Conservation (phyloP, 2,329 filamentous ascomycete species). For the Cryphonectria naterciae region DNA sequence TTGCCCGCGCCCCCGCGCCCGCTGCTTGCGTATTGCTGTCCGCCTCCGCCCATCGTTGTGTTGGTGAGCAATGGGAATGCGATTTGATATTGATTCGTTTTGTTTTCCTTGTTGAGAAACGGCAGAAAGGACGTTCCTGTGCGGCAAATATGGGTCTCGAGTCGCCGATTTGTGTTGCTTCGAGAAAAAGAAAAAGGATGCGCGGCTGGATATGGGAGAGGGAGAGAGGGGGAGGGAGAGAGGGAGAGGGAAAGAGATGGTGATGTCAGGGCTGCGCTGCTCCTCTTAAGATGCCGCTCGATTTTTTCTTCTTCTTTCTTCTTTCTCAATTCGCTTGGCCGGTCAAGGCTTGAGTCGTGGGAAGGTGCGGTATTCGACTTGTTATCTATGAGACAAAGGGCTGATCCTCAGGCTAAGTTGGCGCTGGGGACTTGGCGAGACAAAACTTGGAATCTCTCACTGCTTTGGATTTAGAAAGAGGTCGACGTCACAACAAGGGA, state of each 20-base stretch:
- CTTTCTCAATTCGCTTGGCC: background rate
- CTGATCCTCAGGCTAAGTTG: conserved; percentile 5
- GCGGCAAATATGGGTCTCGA: background rate
- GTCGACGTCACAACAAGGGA: background rate
- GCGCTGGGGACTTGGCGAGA: conserved; percentile 1
- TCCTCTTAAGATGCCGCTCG: background rate
- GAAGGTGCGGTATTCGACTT: background rate
- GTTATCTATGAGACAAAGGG: conserved; percentile 5
- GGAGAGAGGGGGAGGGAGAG: background rate
- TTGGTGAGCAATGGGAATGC: background rate
- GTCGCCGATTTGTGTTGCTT: background rate
- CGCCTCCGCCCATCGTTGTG: conserved; percentile 20
- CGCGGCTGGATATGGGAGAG: background rate
- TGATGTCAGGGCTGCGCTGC: background rate
- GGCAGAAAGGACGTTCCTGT: background rate
- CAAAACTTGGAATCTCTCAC: background rate
- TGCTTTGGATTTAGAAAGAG: too few relatives aligned
- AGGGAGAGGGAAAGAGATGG: background rate
- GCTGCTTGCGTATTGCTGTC: conserved; percentile 21
- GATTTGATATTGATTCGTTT: background rate
- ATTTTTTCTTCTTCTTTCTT: background rate
- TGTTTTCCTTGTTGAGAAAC: background rate
- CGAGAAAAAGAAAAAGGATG: background rate
- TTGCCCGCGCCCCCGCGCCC: conserved; percentile 82
- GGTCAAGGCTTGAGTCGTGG: background rate